A percentile compares a stretch with the other conserved stretches of the same genome.
Evolutionary conservation across 768 basidiomycete species (phyloP).

Genomic region (Psilocybe cyanescens): DNA sequence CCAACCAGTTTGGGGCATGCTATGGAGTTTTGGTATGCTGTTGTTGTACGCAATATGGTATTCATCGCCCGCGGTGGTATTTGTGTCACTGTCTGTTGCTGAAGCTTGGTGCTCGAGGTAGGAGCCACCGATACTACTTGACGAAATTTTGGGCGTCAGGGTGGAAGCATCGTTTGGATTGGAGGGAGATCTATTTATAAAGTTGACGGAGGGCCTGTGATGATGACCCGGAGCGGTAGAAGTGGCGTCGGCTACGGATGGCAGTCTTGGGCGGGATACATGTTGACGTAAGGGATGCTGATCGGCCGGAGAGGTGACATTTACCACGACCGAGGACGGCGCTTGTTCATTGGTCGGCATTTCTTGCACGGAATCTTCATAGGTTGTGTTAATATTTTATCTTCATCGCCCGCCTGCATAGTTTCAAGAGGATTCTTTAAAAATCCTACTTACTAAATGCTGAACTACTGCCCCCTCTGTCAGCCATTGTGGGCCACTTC

Average conservation of each 20-base stretch:
- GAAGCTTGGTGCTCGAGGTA: not conserved
- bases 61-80: constrained; percentile 3
- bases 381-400: not conserved
- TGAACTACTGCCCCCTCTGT: constrained; percentile 27
- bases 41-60: not conserved
- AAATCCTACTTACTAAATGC: constrained; percentile 33
- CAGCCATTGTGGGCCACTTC: constrained; percentile 46
- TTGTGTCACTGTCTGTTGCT: not conserved
- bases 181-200: constrained; percentile 1
- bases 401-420: not conserved
- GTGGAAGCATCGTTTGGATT: not conserved
- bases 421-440: constrained; percentile 7
- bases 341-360: not conserved
- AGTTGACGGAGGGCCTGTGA: not conserved
- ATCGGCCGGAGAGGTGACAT: constrained; percentile 5
- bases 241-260: not conserved
- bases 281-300: not conserved
- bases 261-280: not conserved
- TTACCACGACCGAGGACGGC: constrained; percentile 1
- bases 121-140: not conserved
- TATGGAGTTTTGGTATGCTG: not conserved
- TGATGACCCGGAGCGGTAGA: not conserved
- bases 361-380: constrained; percentile 5
- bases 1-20: constrained; percentile 1
- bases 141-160: not conserved